phyloP scores from a whole-genome alignment of 2,329 filamentous ascomycete genomes.

The Paecilomyces dactylethromorphus region DNA sequence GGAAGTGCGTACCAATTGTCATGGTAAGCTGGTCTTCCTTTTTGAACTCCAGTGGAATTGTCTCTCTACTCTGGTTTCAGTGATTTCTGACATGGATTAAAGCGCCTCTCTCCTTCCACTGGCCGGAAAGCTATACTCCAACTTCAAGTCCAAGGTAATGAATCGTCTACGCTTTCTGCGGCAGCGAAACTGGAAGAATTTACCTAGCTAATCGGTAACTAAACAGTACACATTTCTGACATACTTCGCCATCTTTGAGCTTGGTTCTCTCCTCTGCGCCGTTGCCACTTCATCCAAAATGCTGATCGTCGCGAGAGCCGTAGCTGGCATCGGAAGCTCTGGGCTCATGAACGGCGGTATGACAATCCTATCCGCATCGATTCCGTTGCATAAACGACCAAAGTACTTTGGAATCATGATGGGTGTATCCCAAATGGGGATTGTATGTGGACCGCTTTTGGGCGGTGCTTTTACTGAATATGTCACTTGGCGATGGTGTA shows the following conservation, averaged over 20 bases:
- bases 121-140: conserved; percentile 46
- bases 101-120: conserved; percentile 48
- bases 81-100: not conserved
- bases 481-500: conserved; percentile 36
- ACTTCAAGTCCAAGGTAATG: conserved; percentile 32
- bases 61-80: conserved; percentile 22
- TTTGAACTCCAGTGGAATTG: not conserved
- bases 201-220: not conserved
- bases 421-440: not conserved
- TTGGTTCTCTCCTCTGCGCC: conserved; percentile 17
- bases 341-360: conserved; percentile 13
- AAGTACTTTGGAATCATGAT: conserved; percentile 3
- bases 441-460: conserved; percentile 29
- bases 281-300: conserved; percentile 12
- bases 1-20: conserved; percentile 28
- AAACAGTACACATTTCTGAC: conserved; percentile 14
- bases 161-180: not conserved
- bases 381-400: conserved; percentile 10
- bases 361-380: conserved; percentile 8
- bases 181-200: not conserved
- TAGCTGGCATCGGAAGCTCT: conserved; percentile 13
- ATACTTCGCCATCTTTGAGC: conserved; percentile 16
- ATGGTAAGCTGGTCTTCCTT: conserved; percentile 7
- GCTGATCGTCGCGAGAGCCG: conserved; percentile 15
- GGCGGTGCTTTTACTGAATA: conserved; percentile 37